Conservation (phyloP, 2,329 filamentous ascomycete genomes). For the Epichloe elymi region DNA sequence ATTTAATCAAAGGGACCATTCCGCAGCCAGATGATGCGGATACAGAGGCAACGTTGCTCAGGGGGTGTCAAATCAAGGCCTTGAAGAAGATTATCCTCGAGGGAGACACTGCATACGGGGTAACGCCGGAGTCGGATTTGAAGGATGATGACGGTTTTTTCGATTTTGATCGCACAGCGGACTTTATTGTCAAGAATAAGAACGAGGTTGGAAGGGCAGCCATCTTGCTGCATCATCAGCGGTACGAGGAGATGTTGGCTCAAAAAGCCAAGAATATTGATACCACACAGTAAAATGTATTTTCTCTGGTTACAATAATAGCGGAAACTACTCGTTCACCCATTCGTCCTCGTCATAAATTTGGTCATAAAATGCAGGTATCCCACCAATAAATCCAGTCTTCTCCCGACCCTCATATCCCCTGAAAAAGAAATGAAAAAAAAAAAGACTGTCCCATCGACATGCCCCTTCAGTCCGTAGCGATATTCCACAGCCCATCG, state of each 20-base stretch:
- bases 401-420: too few relatives aligned
- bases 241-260: constrained; percentile 3
- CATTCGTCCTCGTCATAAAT: not conserved
- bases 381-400: too few relatives aligned
- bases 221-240: constrained; percentile 12
- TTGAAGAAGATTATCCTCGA: constrained; percentile 38
- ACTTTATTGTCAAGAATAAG: constrained; percentile 29
- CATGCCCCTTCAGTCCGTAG: constrained; percentile 26
- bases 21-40: constrained; percentile 13
- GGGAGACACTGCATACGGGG: constrained; percentile 25
- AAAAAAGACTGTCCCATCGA: not conserved
- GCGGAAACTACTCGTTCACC: too few relatives aligned
- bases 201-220: constrained; percentile 23
- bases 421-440: not conserved
- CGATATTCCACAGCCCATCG: constrained; percentile 79
- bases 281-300: not conserved
- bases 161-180: constrained; percentile 25
- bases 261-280: not conserved
- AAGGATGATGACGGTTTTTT: constrained; percentile 28
- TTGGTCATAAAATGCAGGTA: not conserved
- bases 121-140: constrained; percentile 15
- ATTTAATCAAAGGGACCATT: constrained; percentile 26
- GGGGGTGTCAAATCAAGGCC: constrained; percentile 18
- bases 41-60: not conserved
- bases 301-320: too few relatives aligned